phyloP scores from a whole-genome alignment of 768 basidiomycete genomes.

The Panaeolus cyanescens region DNA sequence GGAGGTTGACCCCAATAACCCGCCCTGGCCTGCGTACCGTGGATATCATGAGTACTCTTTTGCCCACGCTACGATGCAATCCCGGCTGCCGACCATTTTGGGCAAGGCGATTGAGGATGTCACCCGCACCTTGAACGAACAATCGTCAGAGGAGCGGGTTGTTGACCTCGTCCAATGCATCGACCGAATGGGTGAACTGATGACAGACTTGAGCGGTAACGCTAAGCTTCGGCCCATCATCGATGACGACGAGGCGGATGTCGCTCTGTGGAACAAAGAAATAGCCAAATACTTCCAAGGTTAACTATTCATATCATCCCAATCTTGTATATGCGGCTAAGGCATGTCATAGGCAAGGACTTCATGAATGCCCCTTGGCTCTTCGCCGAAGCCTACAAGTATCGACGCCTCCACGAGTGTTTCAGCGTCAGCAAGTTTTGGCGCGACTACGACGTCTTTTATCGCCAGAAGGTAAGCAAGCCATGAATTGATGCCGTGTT shows the following conservation, averaged over 20 bases:
- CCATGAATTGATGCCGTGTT: neutral
- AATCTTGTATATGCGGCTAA: neutral
- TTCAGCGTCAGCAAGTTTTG: slow-evolving; percentile 92
- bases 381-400: slow-evolving; percentile 95
- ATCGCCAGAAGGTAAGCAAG: slow-evolving; percentile 77
- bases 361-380: slow-evolving; percentile 98
- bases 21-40: slow-evolving; percentile 81
- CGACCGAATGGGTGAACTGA: slow-evolving; percentile 87
- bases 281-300: slow-evolving; percentile 94
- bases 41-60: slow-evolving; percentile 84
- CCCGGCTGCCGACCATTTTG: slow-evolving; percentile 92
- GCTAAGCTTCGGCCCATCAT: slow-evolving; percentile 84
- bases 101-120: slow-evolving; percentile 95
- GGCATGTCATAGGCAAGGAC: slow-evolving; percentile 61
- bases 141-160: slow-evolving; percentile 80
- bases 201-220: slow-evolving; percentile 84
- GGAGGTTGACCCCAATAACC: slow-evolving; percentile 82
- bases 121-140: slow-evolving; percentile 84
- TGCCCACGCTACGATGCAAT: slow-evolving; percentile 93
- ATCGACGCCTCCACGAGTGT: slow-evolving; percentile 88
- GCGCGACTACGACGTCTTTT: slow-evolving; percentile 92
- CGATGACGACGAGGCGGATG: slow-evolving; percentile 90
- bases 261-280: slow-evolving; percentile 96
- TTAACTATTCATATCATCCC: slow-evolving; percentile 24
- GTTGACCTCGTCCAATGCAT: slow-evolving; percentile 85